These are phyloP conservation scores for Fusarium austroafricanum DNA, from an alignment of 2,329 filamentous ascomycete genomes.

Conservation along the genomic window DNA sequence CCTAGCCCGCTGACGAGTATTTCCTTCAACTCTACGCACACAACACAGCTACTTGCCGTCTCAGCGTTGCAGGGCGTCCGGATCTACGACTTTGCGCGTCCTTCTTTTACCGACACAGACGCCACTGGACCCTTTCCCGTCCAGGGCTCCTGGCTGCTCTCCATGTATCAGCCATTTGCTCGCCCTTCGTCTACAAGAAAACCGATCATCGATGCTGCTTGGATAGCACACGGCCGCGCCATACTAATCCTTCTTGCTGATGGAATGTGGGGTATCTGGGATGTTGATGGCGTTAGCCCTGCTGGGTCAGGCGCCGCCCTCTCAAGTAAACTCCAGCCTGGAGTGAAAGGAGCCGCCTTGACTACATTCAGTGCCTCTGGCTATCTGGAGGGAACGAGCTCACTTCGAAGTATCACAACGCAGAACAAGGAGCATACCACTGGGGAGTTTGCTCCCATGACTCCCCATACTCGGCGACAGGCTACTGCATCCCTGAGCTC, in stretches of 20 bases:
- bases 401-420: conserved; percentile 57
- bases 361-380: conserved; percentile 69
- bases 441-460: conserved; percentile 72
- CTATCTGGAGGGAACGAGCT: conserved; percentile 69
- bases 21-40: conserved; percentile 70
- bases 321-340: conserved; percentile 62
- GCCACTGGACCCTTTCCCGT: conserved; percentile 63
- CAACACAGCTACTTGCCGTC: conserved; percentile 68
- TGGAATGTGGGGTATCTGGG: conserved; percentile 76
- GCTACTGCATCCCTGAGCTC: conserved; percentile 59
- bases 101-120: conserved; percentile 64
- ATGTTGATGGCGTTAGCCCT: conserved; percentile 69
- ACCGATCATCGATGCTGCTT: conserved; percentile 70
- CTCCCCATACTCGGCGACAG: conserved; percentile 69
- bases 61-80: conserved; percentile 67
- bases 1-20: conserved; percentile 65
- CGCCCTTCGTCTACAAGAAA: conserved; percentile 65
- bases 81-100: conserved; percentile 70
- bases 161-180: conserved; percentile 68
- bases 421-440: conserved; percentile 53
- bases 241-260: conserved; percentile 69
- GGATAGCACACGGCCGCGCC: conserved; percentile 70
- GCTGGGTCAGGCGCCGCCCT: conserved; percentile 55
- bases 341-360: conserved; percentile 67
- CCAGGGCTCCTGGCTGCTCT: conserved; percentile 73